Evolutionary conservation across 768 basidiomycete genomes (phyloP), one percentile per base, ranked within the genome.

Genomic region (Boletus rubroflammeus): DNA sequence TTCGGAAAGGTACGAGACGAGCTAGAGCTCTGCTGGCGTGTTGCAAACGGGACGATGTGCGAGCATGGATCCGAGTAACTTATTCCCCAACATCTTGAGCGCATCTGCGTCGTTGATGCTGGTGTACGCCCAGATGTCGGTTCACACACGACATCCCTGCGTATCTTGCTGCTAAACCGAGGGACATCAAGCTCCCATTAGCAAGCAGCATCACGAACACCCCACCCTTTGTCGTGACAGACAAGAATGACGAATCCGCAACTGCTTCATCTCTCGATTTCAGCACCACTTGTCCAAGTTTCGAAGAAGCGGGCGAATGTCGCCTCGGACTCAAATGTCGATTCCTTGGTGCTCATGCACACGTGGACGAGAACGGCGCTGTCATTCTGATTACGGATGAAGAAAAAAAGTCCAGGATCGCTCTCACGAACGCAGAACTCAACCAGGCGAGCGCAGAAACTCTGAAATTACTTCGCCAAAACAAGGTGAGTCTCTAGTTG

Each of bases 321-420:
- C 68, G 70, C 39, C 59, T 70, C 15, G 97, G 94, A 11, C 85
- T 90, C 69, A 92, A 93, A 69, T 99, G 97, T 67, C 84, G 97
- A 2, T 97, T 89, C 71, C 79, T 97, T 6, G 86, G 88, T 13
- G 85, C 81, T 3, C 96, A 99, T 69, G 72, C 87, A 11, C 71
- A 65, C 17, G 71, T 72, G 34, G 74, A 78, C 31, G 76, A 76
- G 15, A 71, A 74, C 14, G 83, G 81, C 2, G 58, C 69, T 2
- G 60, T 81, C 15, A 68, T 68, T 25, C 64, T 87, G 1, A 55
- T 78, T 0, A 72, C 72, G 6, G 83, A 92, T 61, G 80, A 82
- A 54, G 81, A 83, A 36, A 85, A 80, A 67, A 80, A 81, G 63
- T 80, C 77, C 19, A 72, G 61, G 29, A 61, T 74, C 0, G 80